Percentiles rank a stretch among this genome's conserved stretches.
These are phyloP conservation scores for Penicillium canescens DNA, from an alignment of 495 filamentous ascomycete genomes.

Conservation along the genomic window DNA sequence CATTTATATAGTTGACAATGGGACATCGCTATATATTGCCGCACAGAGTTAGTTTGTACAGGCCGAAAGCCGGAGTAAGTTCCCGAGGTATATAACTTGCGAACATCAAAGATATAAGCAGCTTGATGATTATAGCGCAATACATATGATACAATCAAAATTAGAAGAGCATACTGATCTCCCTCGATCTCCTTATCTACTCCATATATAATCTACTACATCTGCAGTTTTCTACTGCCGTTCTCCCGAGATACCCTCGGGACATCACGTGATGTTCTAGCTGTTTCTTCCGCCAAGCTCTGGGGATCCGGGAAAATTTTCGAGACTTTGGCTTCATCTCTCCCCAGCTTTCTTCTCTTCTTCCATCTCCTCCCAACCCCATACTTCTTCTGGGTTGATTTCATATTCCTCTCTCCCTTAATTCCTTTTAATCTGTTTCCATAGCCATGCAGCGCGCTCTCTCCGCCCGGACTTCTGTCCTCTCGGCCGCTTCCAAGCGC, in stretches of 20 bases:
- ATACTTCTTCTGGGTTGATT: constrained; percentile 25
- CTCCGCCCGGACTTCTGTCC: constrained; percentile 65
- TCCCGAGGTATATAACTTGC: too few relatives aligned
- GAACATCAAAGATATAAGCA: too few relatives aligned
- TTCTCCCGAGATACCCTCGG: constrained; percentile 32
- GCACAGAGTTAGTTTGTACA: too few relatives aligned
- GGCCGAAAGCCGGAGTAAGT: too few relatives aligned
- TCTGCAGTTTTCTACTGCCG: neutral
- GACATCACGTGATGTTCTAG: constrained; percentile 49
- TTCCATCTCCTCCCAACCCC: constrained; percentile 25
- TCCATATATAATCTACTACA: too few relatives aligned
- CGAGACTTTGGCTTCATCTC: constrained; percentile 51
- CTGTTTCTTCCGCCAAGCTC: constrained; percentile 48
- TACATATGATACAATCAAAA: too few relatives aligned
- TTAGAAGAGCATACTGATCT: too few relatives aligned
- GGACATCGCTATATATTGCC: too few relatives aligned
- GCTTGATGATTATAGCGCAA: too few relatives aligned
- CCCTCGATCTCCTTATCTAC: too few relatives aligned
- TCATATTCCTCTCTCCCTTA: constrained; percentile 19
- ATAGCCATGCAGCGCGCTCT: constrained; percentile 72
- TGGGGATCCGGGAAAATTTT: constrained; percentile 54
- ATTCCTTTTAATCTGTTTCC: constrained; percentile 34
- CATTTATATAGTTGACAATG: too few relatives aligned
- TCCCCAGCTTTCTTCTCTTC: constrained; percentile 25
- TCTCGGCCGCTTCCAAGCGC: constrained; percentile 65